Conservation (phyloP, 495 filamentous ascomycete species). For the Trichoderma parareesei region DNA sequence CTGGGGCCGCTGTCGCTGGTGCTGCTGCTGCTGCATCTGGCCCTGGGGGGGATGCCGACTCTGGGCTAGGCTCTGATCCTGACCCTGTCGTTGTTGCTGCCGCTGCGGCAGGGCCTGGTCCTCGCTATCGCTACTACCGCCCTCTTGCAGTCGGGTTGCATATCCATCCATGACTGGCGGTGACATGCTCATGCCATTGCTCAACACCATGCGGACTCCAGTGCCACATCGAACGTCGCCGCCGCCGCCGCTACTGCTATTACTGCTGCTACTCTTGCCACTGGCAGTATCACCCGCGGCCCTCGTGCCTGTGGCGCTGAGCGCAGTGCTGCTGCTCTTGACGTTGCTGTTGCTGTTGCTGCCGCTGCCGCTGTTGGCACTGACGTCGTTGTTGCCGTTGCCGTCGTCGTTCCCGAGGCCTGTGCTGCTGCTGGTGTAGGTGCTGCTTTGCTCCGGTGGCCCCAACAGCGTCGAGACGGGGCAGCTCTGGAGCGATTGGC, state of each 20-base stretch:
- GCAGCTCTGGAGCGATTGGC: neutral
- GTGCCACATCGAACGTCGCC: slow-evolving; percentile 4
- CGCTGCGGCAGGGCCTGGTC: slow-evolving; percentile 8
- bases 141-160: neutral
- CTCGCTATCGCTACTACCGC: slow-evolving; percentile 9
- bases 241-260: neutral
- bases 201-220: slow-evolving; percentile 7
- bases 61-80: slow-evolving; percentile 9
- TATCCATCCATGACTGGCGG: slow-evolving; percentile 12
- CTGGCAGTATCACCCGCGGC: neutral
- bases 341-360: too few relatives aligned
- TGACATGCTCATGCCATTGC: slow-evolving; percentile 13
- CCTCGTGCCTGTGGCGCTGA: neutral
- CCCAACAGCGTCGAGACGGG: neutral
- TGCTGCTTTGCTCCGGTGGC: neutral
- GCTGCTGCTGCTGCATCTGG: slow-evolving; percentile 17
- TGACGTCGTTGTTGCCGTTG: neutral
- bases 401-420: neutral
- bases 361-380: neutral
- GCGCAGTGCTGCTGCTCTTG: neutral
- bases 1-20: slow-evolving; percentile 5
- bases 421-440: neutral
- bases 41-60: slow-evolving; percentile 3
- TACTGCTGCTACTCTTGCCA: neutral
- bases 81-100: slow-evolving; percentile 4